Conservation (phyloP, 345 rosid species). For the Turnera subulata region DNA sequence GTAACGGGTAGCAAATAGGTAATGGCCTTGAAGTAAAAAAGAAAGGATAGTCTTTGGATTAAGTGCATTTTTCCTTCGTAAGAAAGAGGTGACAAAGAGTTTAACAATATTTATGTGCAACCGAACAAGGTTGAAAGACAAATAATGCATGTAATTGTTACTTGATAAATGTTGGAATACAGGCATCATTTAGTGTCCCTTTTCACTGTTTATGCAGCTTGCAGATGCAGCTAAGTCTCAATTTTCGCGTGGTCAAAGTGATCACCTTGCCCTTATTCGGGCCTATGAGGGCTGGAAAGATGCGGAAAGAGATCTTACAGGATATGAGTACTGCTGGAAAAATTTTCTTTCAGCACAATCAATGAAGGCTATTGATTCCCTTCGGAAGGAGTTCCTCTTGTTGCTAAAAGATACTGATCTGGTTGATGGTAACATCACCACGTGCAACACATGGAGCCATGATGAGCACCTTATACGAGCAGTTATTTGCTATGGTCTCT, state of each 20-base stretch:
- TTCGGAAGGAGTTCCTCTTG: constrained; percentile 70
- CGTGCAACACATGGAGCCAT: constrained; percentile 48
- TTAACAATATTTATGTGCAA: no score
- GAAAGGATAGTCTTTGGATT: no score
- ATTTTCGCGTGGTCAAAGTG: constrained; percentile 76
- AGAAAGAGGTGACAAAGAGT: no score
- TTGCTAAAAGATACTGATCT: constrained; percentile 77
- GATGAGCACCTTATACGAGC: constrained; percentile 66
- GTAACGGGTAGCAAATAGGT: no score
- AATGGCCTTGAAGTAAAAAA: no score
- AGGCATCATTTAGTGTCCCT: background rate
- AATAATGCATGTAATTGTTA: no score
- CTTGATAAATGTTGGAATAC: background rate
- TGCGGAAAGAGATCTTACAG: constrained; percentile 65
- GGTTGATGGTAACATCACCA: constrained; percentile 48
- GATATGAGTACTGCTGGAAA: constrained; percentile 88
- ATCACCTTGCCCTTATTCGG: constrained; percentile 83
- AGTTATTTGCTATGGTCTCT: constrained; percentile 81
- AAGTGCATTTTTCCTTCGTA: no score
- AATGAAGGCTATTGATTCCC: constrained; percentile 88
- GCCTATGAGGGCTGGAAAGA: constrained; percentile 86
- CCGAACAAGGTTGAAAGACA: no score
- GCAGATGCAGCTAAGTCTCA: constrained; percentile 87
- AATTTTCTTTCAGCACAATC: constrained; percentile 81
- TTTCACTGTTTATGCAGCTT: constrained; percentile 44